Evolutionary conservation across 768 basidiomycete species (phyloP).

Genomic region (Clavaria fumosa): DNA sequence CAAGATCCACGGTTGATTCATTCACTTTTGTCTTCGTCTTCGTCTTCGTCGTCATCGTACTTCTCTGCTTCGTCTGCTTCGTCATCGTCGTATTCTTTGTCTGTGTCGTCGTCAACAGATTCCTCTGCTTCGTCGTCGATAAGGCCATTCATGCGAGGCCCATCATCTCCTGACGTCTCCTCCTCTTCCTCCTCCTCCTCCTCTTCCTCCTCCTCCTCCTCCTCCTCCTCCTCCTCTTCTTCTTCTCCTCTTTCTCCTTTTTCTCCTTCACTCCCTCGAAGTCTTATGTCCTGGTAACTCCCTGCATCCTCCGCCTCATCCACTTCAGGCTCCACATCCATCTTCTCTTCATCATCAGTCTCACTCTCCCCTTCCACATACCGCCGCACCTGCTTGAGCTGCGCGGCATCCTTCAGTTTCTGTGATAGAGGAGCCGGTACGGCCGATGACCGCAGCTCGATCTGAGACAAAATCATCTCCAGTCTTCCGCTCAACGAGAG

Average conservation of each 20-base stretch:
- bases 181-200: constrained; percentile 29
- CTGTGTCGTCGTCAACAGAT: too few species aligned
- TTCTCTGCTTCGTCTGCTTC: too few species aligned
- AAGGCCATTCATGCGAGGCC: too few species aligned
- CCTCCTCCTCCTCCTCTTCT: constrained; percentile 24
- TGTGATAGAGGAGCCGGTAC: constrained; percentile 41
- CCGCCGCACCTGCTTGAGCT: constrained; percentile 20
- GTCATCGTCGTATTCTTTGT: too few species aligned
- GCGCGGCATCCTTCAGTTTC: constrained; percentile 21
- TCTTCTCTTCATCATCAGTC: constrained; percentile 36
- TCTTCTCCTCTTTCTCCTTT: constrained; percentile 34
- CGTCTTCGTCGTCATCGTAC: too few species aligned
- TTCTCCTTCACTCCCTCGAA: constrained; percentile 46
- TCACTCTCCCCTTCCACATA: constrained; percentile 27
- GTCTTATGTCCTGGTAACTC: constrained; percentile 66
- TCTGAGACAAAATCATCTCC: constrained; percentile 88
- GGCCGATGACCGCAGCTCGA: constrained; percentile 72
- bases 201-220: constrained; percentile 36
- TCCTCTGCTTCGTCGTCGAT: too few species aligned
- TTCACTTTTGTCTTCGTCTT: too few species aligned
- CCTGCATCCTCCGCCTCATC: constrained; percentile 55
- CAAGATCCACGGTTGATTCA: too few species aligned
- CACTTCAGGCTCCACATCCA: constrained; percentile 43
- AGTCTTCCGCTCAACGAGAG: constrained; percentile 77
- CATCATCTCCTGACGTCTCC: too few species aligned